Base-by-base conservation (phyloP, 1,284 basidiomycete genomes). In the Fomitopsis palustris region DNA sequence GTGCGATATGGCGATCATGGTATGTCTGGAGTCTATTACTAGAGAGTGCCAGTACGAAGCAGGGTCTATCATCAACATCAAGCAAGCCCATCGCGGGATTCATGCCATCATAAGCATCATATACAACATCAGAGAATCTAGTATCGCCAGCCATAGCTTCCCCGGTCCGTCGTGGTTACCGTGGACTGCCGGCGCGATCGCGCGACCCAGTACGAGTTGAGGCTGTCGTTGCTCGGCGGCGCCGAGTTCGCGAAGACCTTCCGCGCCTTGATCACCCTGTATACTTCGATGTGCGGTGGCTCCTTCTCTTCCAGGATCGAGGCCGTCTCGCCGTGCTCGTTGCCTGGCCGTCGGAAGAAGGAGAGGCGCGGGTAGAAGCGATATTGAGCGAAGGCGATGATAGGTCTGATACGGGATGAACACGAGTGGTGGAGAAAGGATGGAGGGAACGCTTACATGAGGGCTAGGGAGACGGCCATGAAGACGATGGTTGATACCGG, bases 331-430 rank as follows among this genome's bases (percentile, higher is more conserved):
- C 31, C 49, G 31, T 52, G 49, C 33, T 52, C 49, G 49, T 52
- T 52, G 25, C 49, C 49, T 12, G 49, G 49, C n/a, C 49, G 49
- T 6, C 49, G 49, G 29, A 29, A 52, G 31, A 52, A 33, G 31
- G 31, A 35, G 1, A 52, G 49, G 27, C 49, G 49, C 3, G 49
- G n/a, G 21, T 52, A 52, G 6, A 52, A 37, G 49, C 62, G 63
- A 52, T 72, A 67, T 56, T 74, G 72, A 2, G 55, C 62, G 47
- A 64, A 68, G 9, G 72, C 69, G 19, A 72, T 56, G 29, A 68
- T 33, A 6, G 70, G 72, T 23, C 72, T 74, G 16, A 33, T 9
- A 19, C 25, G 6, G 31, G 12, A 10, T 25, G 16, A 41, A 33
- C 23, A 31, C 38, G 41, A 33, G 56, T 25, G 16, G 3, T 14